Percentiles rank a stretch among this genome's conserved stretches.
Evolutionary conservation across 768 basidiomycete species (phyloP).

Genomic region (Rhodosporidiobolus odoratus): DNA sequence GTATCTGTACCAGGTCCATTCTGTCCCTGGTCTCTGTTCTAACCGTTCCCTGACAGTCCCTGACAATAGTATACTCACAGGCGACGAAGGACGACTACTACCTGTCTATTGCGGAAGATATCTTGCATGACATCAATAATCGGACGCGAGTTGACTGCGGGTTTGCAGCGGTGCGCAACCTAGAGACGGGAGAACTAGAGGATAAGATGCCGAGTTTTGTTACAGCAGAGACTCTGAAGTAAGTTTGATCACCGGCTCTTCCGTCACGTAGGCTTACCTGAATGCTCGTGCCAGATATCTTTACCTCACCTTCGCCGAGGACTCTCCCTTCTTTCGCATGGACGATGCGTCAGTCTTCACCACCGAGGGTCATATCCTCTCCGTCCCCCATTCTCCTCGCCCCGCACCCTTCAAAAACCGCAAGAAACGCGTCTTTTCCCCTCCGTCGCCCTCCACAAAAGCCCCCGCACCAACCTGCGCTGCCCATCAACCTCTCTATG

Average conservation of each 20-base stretch:
- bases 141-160: slow-evolving; percentile 82
- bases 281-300: slow-evolving; percentile 55
- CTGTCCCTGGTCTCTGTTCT: neutral
- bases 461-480: slow-evolving; percentile 56
- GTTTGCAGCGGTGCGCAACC: slow-evolving; percentile 71
- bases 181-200: slow-evolving; percentile 61
- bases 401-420: neutral
- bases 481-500: slow-evolving; percentile 51
- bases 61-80: slow-evolving; percentile 49
- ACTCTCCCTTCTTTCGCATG: slow-evolving; percentile 64
- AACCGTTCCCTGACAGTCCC: neutral
- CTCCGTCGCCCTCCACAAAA: neutral
- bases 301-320: slow-evolving; percentile 69
- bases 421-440: neutral
- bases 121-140: slow-evolving; percentile 66
- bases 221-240: slow-evolving; percentile 49
- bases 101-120: slow-evolving; percentile 78
- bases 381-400: slow-evolving; percentile 50
- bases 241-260: too few species aligned
- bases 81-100: slow-evolving; percentile 90
- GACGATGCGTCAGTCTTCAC: slow-evolving; percentile 86
- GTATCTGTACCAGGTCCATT: slow-evolving; percentile 78
- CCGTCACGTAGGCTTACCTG: too few species aligned
- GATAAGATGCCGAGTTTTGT: slow-evolving; percentile 95
- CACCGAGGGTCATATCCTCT: slow-evolving; percentile 88